A percentile compares a stretch with the other conserved stretches of the same genome.
phyloP scores from a whole-genome alignment of 257 asterid species.

The Hygrophila difformis region DNA sequence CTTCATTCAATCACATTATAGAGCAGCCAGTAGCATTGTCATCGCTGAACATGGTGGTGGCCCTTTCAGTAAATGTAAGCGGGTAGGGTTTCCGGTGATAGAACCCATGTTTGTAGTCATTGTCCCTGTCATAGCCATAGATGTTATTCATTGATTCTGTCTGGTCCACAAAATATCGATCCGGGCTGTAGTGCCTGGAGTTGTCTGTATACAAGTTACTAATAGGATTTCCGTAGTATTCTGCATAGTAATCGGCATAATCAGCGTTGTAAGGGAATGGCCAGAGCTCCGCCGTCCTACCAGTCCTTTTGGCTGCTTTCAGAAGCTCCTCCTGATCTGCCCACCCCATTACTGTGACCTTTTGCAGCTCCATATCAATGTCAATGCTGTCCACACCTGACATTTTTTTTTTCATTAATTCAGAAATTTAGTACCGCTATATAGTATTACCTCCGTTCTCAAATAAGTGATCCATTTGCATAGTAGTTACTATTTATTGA shows the following conservation, averaged over 20 bases:
- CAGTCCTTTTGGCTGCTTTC: conserved; percentile 45
- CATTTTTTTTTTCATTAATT: no score
- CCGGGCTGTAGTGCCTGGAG: not conserved
- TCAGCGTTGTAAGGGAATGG: conserved; percentile 70
- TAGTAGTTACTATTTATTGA: no score
- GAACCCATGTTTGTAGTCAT: conserved; percentile 50
- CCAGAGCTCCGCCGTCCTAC: conserved; percentile 63
- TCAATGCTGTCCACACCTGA: conserved; percentile 61
- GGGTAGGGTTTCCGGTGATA: conserved; percentile 44
- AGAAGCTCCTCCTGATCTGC: conserved; percentile 47
- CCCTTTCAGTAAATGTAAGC: conserved; percentile 20
- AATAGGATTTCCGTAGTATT: conserved; percentile 26
- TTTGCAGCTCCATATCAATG: conserved; percentile 58
- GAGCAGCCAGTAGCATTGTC: conserved; percentile 63
- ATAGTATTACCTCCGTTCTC: no score
- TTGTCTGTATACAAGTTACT: not conserved
- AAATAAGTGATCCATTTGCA: no score
- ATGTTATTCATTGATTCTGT: conserved; percentile 31
- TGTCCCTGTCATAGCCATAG: conserved; percentile 47
- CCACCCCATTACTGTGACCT: conserved; percentile 65
- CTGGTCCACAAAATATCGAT: conserved; percentile 3
- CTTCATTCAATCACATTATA: no score
- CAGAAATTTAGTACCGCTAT: no score
- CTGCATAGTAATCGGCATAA: conserved; percentile 33
- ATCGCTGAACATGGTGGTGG: conserved; percentile 53